Percentiles rank a stretch among this genome's conserved stretches.
These are phyloP conservation scores for Gleditsia sinensis DNA, from an alignment of 306 rosid genomes.

Conservation along the genomic window DNA sequence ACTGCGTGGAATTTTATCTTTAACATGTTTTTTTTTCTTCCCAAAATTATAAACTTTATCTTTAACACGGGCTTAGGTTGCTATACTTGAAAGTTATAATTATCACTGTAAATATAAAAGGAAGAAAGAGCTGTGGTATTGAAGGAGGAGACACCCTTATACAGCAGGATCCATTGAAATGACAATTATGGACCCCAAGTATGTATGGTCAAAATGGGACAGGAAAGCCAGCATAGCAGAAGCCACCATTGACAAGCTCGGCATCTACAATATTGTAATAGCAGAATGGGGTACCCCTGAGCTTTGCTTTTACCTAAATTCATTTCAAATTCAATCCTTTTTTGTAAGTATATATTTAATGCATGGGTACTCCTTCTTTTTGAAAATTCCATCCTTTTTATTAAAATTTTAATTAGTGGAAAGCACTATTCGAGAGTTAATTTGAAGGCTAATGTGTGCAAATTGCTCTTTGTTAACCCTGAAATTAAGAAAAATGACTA, in stretches of 20 bases:
- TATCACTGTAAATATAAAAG: too few relatives aligned
- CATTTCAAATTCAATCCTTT: neutral
- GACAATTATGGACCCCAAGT: conserved; percentile 46
- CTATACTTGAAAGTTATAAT: too few relatives aligned
- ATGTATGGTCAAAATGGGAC: conserved; percentile 24
- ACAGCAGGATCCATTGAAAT: conserved; percentile 43
- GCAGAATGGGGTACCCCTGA: conserved; percentile 25
- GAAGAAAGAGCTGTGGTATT: too few relatives aligned
- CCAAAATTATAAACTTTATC: too few relatives aligned
- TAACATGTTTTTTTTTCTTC: too few relatives aligned
- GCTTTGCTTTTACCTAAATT: conserved; percentile 2
- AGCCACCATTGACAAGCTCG: conserved; percentile 52
- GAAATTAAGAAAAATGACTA: too few relatives aligned
- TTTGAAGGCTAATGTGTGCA: too few relatives aligned
- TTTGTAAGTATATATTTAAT: too few relatives aligned
- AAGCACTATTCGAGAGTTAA: neutral
- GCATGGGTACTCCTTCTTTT: neutral
- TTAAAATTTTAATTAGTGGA: neutral
- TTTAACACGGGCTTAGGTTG: too few relatives aligned
- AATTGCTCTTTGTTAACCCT: too few relatives aligned
- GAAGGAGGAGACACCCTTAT: too few relatives aligned
- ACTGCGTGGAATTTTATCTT: too few relatives aligned
- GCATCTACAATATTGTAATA: conserved; percentile 38
- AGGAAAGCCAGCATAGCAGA: conserved; percentile 37
- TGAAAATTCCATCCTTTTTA: neutral